phyloP scores from a whole-genome alignment of 2,329 filamentous ascomycete species.

The Dothistroma pini region DNA sequence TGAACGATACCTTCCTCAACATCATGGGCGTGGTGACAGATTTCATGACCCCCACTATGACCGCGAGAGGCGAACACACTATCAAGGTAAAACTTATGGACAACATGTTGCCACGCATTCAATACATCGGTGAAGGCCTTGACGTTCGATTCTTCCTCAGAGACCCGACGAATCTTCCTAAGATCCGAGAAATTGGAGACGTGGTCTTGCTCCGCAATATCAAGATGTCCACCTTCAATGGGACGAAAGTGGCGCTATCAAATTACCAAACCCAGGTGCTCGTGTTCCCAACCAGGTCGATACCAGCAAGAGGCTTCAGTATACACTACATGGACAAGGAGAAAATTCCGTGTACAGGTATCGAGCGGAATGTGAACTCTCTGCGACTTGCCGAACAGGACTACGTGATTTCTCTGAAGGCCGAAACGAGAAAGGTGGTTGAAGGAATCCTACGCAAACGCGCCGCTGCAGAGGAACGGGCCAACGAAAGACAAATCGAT shows the following conservation, averaged over 20 bases:
- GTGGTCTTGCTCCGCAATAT: slow-evolving; percentile 57
- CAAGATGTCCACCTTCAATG: slow-evolving; percentile 24
- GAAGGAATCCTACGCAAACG: neutral
- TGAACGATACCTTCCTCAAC: slow-evolving; percentile 43
- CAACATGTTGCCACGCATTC: slow-evolving; percentile 15
- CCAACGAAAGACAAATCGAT: neutral
- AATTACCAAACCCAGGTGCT: slow-evolving; percentile 23
- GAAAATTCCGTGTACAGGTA: slow-evolving; percentile 19
- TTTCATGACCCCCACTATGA: slow-evolving; percentile 51
- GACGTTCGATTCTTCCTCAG: slow-evolving; percentile 60
- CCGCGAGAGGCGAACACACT: slow-evolving; percentile 41
- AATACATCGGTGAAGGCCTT: slow-evolving; percentile 23
- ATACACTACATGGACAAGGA: slow-evolving; percentile 28
- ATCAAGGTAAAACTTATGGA: slow-evolving; percentile 41
- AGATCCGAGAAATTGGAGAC: slow-evolving; percentile 52
- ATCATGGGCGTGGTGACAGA: slow-evolving; percentile 71
- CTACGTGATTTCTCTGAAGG: slow-evolving; percentile 34
- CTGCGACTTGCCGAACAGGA: slow-evolving; percentile 31
- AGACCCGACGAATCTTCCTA: slow-evolving; percentile 35
- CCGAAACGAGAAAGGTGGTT: slow-evolving; percentile 12
- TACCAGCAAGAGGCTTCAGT: slow-evolving; percentile 30
- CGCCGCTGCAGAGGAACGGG: neutral
- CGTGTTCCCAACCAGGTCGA: slow-evolving; percentile 26
- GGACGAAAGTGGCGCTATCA: slow-evolving; percentile 24
- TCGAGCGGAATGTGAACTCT: slow-evolving; percentile 14